These are phyloP conservation scores for Rutstroemia sp. DNA, from an alignment of 2,329 filamentous ascomycete species.

Conservation along the genomic window DNA sequence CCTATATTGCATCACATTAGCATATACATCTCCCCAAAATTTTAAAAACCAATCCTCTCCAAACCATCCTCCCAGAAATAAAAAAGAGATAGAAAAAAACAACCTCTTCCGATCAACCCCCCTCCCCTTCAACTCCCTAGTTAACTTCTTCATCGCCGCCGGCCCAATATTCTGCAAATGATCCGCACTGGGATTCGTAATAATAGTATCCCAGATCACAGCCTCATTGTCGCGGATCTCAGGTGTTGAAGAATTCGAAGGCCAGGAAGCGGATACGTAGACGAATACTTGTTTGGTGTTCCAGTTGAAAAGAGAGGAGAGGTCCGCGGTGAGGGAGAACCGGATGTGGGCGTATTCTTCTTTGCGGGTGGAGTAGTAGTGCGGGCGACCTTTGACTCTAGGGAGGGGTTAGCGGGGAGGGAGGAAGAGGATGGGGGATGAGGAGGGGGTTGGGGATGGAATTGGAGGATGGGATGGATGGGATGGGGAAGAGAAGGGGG, in stretches of 20 bases:
- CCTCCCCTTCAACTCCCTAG: slow-evolving; percentile 52
- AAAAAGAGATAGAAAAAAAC: too few species aligned
- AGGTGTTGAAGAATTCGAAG: slow-evolving; percentile 26
- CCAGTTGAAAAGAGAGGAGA: slow-evolving; percentile 93
- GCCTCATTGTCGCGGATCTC: slow-evolving; percentile 50
- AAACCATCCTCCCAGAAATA: too few species aligned
- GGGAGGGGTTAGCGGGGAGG: background rate
- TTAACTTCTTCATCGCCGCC: slow-evolving; percentile 53
- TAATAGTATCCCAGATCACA: slow-evolving; percentile 94
- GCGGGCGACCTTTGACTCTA: slow-evolving; percentile 82
- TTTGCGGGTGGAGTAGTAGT: slow-evolving; percentile 88
- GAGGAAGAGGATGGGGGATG: slow-evolving; percentile 11
- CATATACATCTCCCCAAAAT: background rate
- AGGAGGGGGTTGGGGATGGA: background rate
- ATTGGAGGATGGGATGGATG: background rate
- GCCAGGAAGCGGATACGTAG: slow-evolving; percentile 81
- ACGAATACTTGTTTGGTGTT: slow-evolving; percentile 99
- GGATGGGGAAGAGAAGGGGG: slow-evolving; percentile 11
- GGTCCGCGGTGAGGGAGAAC: slow-evolving; percentile 88
- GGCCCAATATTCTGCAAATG: slow-evolving; percentile 54
- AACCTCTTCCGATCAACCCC: slow-evolving; percentile 39
- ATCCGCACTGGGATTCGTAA: slow-evolving; percentile 64
- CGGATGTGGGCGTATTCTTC: slow-evolving; percentile 94
- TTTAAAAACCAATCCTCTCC: too few species aligned
- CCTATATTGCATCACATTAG: slow-evolving; percentile 30